A percentile compares a stretch with the other conserved stretches of the same genome.
Evolutionary conservation across 2,329 filamentous ascomycete species (phyloP).

Genomic region (Apiospora malaysiana): DNA sequence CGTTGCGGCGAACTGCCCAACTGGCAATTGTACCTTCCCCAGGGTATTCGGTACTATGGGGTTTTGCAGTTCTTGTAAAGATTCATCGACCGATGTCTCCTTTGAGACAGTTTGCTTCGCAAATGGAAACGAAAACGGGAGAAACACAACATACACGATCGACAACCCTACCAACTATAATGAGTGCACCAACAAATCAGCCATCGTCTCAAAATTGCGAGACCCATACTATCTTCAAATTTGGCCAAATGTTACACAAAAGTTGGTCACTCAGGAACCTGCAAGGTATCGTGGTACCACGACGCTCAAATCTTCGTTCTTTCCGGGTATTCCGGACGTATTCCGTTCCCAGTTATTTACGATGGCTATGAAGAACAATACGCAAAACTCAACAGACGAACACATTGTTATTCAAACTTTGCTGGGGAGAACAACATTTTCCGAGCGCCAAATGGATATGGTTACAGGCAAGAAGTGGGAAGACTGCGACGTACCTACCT

Average conservation of each 20-base stretch:
- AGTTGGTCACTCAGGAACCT: neutral
- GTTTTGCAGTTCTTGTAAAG: constrained; percentile 15
- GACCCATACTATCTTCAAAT: neutral
- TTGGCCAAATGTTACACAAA: neutral
- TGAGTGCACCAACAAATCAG: neutral
- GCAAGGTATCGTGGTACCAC: neutral
- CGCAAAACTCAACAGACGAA: neutral
- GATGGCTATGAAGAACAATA: neutral
- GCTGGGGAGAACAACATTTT: neutral
- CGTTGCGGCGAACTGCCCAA: neutral
- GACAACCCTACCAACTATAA: neutral
- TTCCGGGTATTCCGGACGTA: neutral
- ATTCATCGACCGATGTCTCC: neutral
- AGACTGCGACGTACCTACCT: neutral
- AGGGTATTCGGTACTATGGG: constrained; percentile 5
- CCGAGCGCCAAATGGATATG: neutral
- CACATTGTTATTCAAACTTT: neutral
- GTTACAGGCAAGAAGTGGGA: neutral
- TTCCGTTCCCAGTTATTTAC: neutral
- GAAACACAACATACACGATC: neutral
- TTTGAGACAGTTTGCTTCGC: neutral
- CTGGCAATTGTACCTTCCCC: constrained; percentile 19
- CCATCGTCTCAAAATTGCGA: neutral
- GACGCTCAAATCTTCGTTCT: neutral
- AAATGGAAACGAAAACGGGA: neutral